These are phyloP conservation scores for Penicillium griseofulvum DNA, from an alignment of 2,329 filamentous ascomycete species.

Conservation along the genomic window DNA sequence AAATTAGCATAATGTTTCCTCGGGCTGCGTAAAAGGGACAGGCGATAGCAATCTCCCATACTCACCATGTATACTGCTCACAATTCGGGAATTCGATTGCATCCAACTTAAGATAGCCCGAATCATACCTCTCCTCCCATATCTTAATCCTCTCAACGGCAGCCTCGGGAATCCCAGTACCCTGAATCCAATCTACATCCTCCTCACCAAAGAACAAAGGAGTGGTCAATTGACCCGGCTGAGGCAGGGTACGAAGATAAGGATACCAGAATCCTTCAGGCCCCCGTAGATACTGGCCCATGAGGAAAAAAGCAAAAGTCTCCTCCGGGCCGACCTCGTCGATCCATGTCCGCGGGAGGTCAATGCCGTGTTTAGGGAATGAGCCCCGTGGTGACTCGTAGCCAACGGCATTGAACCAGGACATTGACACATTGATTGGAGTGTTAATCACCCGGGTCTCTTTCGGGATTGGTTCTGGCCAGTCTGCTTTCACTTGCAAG, in stretches of 20 bases:
- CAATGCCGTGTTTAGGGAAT: slow-evolving; percentile 34
- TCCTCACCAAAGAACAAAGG: slow-evolving; percentile 64
- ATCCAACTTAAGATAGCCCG: slow-evolving; percentile 28
- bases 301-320: slow-evolving; percentile 65
- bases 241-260: slow-evolving; percentile 65
- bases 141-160: slow-evolving; percentile 33
- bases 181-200: slow-evolving; percentile 53
- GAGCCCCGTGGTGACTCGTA: slow-evolving; percentile 13
- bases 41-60: background rate
- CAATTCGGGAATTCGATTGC: slow-evolving; percentile 31
- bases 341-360: slow-evolving; percentile 54
- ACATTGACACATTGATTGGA: slow-evolving; percentile 36
- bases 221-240: slow-evolving; percentile 59
- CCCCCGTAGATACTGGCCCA: slow-evolving; percentile 64
- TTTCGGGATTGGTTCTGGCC: slow-evolving; percentile 22
- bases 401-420: slow-evolving; percentile 38
- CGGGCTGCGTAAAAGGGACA: background rate
- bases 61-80: slow-evolving; percentile 42
- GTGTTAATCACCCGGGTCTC: slow-evolving; percentile 38
- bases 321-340: slow-evolving; percentile 56
- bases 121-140: slow-evolving; percentile 42
- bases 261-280: slow-evolving; percentile 63
- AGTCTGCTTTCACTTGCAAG: slow-evolving; percentile 33
- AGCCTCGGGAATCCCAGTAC: slow-evolving; percentile 36
- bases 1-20: slow-evolving; percentile 5